Conservation (phyloP, 352 stramenopile genomes). For the Pythium sukuiense region DNA sequence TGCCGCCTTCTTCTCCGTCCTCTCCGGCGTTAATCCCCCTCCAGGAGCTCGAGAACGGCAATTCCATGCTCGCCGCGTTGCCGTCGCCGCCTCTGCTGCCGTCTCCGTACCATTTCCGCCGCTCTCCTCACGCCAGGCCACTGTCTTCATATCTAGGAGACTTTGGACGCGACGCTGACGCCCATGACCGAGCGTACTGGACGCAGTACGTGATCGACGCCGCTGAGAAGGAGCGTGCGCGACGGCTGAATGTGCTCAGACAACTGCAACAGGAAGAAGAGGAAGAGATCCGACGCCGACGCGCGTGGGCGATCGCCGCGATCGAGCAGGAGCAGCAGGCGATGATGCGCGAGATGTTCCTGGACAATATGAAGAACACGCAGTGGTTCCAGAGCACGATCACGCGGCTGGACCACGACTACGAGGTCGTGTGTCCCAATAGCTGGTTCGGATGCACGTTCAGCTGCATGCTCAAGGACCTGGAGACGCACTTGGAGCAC, state of each 20-base stretch:
- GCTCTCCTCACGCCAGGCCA: not conserved
- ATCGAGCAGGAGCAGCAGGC: slow-evolving; percentile 84
- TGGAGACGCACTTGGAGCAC: slow-evolving; percentile 63
- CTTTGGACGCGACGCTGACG: slow-evolving; percentile 1
- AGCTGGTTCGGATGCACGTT: slow-evolving; percentile 87
- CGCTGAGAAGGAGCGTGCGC: slow-evolving; percentile 70
- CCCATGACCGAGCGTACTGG: slow-evolving; percentile 69
- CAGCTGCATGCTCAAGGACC: slow-evolving; percentile 81
- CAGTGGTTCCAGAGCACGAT: slow-evolving; percentile 89
- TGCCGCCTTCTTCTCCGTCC: slow-evolving; percentile 21
- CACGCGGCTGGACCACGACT: slow-evolving; percentile 72
- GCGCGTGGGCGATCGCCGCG: slow-evolving; percentile 71
- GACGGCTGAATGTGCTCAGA: slow-evolving; percentile 61
- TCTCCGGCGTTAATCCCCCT: not conserved
- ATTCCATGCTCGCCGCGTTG: not conserved
- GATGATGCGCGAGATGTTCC: slow-evolving; percentile 81
- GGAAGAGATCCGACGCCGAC: slow-evolving; percentile 57
- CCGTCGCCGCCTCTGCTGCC: slow-evolving; percentile 7
- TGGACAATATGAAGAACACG: slow-evolving; percentile 89
- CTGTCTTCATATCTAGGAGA: slow-evolving; percentile 9
- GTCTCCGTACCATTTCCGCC: not conserved
- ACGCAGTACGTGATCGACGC: slow-evolving; percentile 80
- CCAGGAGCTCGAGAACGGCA: not conserved
- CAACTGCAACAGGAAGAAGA: slow-evolving; percentile 80
- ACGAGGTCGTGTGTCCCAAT: slow-evolving; percentile 85